These are phyloP conservation scores for Hyphopichia homilentoma DNA, from an alignment of 805 yeast genomes.

Conservation along the genomic window DNA sequence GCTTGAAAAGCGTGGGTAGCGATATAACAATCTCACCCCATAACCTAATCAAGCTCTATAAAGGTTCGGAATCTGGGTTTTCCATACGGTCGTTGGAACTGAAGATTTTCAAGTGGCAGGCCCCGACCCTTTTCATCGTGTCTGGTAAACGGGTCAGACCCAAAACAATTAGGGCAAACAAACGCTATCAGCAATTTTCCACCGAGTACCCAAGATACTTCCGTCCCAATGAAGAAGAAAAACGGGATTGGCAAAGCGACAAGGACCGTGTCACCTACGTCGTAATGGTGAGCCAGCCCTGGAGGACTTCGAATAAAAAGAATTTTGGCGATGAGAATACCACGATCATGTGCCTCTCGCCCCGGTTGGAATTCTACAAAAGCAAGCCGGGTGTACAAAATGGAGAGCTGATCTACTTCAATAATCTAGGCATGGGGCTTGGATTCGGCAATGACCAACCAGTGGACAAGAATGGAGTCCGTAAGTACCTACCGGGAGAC, in stretches of 20 bases:
- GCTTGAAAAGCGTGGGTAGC: constrained; percentile 17
- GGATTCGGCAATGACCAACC: constrained; percentile 81
- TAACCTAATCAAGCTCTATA: constrained; percentile 57
- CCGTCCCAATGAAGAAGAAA: constrained; percentile 19
- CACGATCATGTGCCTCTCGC: constrained; percentile 63
- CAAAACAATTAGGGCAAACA: constrained; percentile 33
- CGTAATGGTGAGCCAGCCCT: constrained; percentile 63
- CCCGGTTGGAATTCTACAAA: constrained; percentile 53
- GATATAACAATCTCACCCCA: constrained; percentile 40
- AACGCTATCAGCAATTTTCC: constrained; percentile 49
- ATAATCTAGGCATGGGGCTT: constrained; percentile 71
- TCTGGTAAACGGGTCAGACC: constrained; percentile 54
- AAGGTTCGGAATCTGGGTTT: constrained; percentile 76
- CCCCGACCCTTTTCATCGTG: constrained; percentile 72
- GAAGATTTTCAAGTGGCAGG: constrained; percentile 84
- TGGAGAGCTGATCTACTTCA: constrained; percentile 55
- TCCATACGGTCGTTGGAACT: constrained; percentile 84
- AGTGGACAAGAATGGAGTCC: constrained; percentile 38
- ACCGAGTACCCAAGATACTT: constrained; percentile 42
- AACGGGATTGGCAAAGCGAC: constrained; percentile 34
- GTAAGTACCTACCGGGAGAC: constrained; percentile 62
- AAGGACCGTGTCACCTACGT: constrained; percentile 54
- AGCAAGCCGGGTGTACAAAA: constrained; percentile 31
- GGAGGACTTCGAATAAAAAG: constrained; percentile 70
- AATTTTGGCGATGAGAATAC: constrained; percentile 64